Conservation (phyloP, 768 basidiomycete genomes). For the Trametes coccinea region DNA sequence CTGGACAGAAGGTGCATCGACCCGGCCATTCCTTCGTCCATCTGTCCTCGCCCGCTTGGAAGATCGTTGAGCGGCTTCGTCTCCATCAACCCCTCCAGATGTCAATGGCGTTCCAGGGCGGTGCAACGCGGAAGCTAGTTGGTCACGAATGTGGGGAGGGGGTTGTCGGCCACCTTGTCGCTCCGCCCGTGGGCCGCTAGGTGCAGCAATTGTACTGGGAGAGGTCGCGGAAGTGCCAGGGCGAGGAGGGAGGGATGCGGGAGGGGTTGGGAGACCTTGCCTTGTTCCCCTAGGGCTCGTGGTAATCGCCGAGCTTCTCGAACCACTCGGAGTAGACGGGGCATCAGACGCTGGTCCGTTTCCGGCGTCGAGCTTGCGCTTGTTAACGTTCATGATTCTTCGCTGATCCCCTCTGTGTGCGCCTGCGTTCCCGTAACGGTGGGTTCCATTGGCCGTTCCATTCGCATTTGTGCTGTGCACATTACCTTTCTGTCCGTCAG, state of each 20-base stretch:
- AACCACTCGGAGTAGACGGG: not conserved
- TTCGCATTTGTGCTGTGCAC: not conserved
- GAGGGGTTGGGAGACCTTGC: not conserved
- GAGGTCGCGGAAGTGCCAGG: not conserved
- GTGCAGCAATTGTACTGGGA: constrained; percentile 1
- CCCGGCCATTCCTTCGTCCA: not conserved
- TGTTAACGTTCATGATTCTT: constrained; percentile 26
- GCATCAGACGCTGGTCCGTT: not conserved
- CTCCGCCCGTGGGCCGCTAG: constrained; percentile 2
- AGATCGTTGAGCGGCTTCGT: not conserved
- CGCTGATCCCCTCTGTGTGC: constrained; percentile 19
- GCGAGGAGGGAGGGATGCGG: constrained; percentile 9
- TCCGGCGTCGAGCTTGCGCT: constrained; percentile 23
- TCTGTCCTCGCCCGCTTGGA: constrained; percentile 17
- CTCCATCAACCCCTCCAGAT: not conserved
- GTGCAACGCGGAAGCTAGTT: not conserved
- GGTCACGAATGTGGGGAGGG: constrained; percentile 5
- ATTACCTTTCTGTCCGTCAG: constrained; percentile 28
- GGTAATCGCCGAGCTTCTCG: not conserved
- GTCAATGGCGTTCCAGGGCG: not conserved
- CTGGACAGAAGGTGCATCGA: not conserved
- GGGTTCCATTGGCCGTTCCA: constrained; percentile 7
- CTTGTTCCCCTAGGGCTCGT: constrained; percentile 4
- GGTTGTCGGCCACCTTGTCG: constrained; percentile 7
- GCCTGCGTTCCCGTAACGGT: constrained; percentile 12